Evolutionary conservation across 352 stramenopile genomes (phyloP), one percentile per base, ranked within the genome.

Genomic region (Phytopythium boreale): DNA sequence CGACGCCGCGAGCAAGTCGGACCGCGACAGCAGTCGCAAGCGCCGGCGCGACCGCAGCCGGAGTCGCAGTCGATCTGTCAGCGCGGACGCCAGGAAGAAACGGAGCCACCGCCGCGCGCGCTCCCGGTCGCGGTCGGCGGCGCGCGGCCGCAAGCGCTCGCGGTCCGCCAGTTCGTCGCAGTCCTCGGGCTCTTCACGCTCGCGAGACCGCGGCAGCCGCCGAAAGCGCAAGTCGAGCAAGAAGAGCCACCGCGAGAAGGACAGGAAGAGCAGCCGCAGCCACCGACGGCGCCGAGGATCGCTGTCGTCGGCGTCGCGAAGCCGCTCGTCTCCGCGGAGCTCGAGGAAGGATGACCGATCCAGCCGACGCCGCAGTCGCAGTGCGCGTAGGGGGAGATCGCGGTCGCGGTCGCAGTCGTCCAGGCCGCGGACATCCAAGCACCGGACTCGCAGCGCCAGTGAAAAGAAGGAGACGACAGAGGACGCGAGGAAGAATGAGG

Each of bases 101-200:
- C 47, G 59, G 20, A 56, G 62, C 39, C 69, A 66, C 41, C 75
- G 69, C 29, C 66, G 56, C 29, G 63, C 68, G 26, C 63, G 52
- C 19, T 60, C 56, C 31, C 59, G 53, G 7, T 64, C 63, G 57
- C 59, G 59, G 26, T 63, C 57, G 20, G 36, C 60, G 24, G 34
- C 31, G 14, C 49, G 60, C 8, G 36, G 41, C 17, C 68, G 59
- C n/a, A 70, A 63, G 43, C 66, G 69, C 4, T 75, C 68, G 24
- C 67, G 69, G 14, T 84, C 77, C 7, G 50, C 41, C 20, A 46
- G 63, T 17, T 70, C 67, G 60, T 63, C 52, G 14, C 31, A 26
- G 8, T 80, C 70, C 22, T 77, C 72, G 9, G 71, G 47, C 52
- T 57, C 56, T 27, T 77, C 76, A 58, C 72, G 76, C 17, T 86